phyloP scores from a whole-genome alignment of 441 rosid species.

The Breynia disticha region DNA sequence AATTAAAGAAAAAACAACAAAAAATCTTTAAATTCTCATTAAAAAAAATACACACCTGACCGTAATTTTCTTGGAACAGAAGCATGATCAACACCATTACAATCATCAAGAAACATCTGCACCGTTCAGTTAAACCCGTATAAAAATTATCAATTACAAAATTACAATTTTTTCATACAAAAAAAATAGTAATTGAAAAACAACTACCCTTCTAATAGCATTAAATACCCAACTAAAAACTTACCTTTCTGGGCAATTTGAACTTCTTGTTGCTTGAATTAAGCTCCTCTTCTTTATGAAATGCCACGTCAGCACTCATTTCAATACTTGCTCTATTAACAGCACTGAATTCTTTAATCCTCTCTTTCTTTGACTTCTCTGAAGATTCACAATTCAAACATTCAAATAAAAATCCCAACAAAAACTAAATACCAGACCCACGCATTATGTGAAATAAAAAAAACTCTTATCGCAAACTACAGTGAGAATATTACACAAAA shows the following conservation, averaged over 20 bases:
- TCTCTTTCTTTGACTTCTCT: conserved; percentile 49
- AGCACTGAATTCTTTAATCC: conserved; percentile 39
- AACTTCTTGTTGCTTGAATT: conserved; percentile 29
- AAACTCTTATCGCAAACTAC: conserved; percentile 21
- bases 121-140: conserved; percentile 7
- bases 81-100: conserved; percentile 58
- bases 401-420: conserved; percentile 15
- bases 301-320: conserved; percentile 24
- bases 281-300: conserved; percentile 23
- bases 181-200: background rate
- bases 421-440: conserved; percentile 3
- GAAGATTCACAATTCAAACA: conserved; percentile 20
- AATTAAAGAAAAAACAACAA: background rate
- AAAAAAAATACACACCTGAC: conserved; percentile 52
- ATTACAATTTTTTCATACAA: background rate
- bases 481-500: conserved; percentile 20
- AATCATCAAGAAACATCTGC: conserved; percentile 38
- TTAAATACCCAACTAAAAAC: background rate
- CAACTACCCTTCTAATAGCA: background rate
- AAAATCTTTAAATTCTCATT: conserved; percentile 9
- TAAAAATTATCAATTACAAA: too few species aligned
- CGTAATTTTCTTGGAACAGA: conserved; percentile 91
- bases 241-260: conserved; percentile 52
- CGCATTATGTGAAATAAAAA: background rate
- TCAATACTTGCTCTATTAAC: conserved; percentile 30